Conservation (phyloP, 768 basidiomycete genomes). For the Lyophyllum semitale region DNA sequence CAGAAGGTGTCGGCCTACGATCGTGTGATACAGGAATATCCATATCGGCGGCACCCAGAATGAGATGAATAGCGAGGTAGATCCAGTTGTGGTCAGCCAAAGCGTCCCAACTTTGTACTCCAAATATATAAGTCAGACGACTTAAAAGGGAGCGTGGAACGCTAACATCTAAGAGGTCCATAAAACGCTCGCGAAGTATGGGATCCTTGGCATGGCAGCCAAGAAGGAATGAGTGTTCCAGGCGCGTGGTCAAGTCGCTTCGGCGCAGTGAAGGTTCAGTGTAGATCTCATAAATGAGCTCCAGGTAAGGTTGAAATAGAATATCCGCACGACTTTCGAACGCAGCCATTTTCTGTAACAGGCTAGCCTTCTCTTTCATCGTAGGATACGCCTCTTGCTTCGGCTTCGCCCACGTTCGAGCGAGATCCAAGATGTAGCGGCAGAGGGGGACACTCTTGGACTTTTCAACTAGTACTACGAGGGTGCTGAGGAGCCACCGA, state of each 20-base stretch:
- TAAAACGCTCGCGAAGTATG: slow-evolving; percentile 76
- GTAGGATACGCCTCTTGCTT: slow-evolving; percentile 86
- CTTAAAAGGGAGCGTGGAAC: slow-evolving; percentile 81
- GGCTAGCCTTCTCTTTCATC: slow-evolving; percentile 91
- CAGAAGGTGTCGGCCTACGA: slow-evolving; percentile 35
- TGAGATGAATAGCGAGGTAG: slow-evolving; percentile 83
- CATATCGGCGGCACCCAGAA: slow-evolving; percentile 66
- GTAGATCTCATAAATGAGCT: slow-evolving; percentile 93
- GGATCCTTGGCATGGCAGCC: slow-evolving; percentile 88
- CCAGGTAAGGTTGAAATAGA: slow-evolving; percentile 82
- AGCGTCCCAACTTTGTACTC: slow-evolving; percentile 94
- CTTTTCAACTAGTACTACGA: slow-evolving; percentile 86
- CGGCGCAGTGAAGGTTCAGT: slow-evolving; percentile 82
- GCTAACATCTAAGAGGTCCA: slow-evolving; percentile 87
- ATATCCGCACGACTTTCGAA: slow-evolving; percentile 81
- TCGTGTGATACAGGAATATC: slow-evolving; percentile 40
- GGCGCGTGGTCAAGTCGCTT: slow-evolving; percentile 89
- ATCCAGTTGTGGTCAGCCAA: slow-evolving; percentile 94
- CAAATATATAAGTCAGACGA: slow-evolving; percentile 87
- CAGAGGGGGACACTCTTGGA: slow-evolving; percentile 81
- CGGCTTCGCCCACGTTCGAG: slow-evolving; percentile 87
- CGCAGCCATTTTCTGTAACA: slow-evolving; percentile 85
- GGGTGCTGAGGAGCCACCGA: slow-evolving; percentile 72
- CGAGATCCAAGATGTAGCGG: slow-evolving; percentile 82
- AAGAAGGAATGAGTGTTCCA: slow-evolving; percentile 91